A percentile compares a stretch with the other conserved stretches of the same genome.
These are phyloP conservation scores for Misopates orontium DNA, from an alignment of 257 asterid genomes.

Conservation along the genomic window DNA sequence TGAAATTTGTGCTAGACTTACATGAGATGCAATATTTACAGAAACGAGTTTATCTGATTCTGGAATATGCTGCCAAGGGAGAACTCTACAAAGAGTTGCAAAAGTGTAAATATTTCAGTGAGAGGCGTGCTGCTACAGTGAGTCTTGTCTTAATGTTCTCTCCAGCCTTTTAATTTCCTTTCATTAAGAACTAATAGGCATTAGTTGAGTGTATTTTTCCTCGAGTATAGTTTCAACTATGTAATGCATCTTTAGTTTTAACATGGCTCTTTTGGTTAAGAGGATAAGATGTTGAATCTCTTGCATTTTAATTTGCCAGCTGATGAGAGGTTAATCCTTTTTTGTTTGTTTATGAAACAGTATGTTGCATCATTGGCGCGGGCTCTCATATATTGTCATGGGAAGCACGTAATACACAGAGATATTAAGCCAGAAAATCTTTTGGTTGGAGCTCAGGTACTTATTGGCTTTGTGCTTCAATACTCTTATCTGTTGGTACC, in stretches of 20 bases:
- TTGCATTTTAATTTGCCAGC: background rate
- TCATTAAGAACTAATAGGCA: background rate
- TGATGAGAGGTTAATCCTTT: slow-evolving; percentile 14
- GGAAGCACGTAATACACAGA: slow-evolving; percentile 92
- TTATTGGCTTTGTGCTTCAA: slow-evolving; percentile 5
- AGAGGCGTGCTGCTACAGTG: slow-evolving; percentile 91
- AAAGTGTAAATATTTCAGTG: slow-evolving; percentile 82
- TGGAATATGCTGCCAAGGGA: slow-evolving; percentile 94
- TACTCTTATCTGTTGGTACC: background rate
- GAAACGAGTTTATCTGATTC: slow-evolving; percentile 89
- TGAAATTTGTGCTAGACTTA: slow-evolving; percentile 18
- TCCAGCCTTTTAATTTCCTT: background rate
- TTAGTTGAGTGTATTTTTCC: background rate
- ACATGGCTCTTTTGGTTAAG: background rate
- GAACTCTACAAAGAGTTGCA: slow-evolving; percentile 91
- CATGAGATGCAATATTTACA: slow-evolving; percentile 34
- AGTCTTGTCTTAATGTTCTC: slow-evolving; percentile 33
- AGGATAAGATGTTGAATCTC: background rate
- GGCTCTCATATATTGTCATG: slow-evolving; percentile 91
- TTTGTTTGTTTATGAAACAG: slow-evolving; percentile 41
- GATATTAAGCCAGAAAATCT: slow-evolving; percentile 98
- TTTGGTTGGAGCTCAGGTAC: slow-evolving; percentile 85
- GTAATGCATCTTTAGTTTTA: background rate
- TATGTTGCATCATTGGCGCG: slow-evolving; percentile 89
- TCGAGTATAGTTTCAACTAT: background rate